A percentile compares a stretch with the other conserved stretches of the same genome.
Conservation (phyloP, 2,329 filamentous ascomycete genomes). For the Capronia americana region DNA sequence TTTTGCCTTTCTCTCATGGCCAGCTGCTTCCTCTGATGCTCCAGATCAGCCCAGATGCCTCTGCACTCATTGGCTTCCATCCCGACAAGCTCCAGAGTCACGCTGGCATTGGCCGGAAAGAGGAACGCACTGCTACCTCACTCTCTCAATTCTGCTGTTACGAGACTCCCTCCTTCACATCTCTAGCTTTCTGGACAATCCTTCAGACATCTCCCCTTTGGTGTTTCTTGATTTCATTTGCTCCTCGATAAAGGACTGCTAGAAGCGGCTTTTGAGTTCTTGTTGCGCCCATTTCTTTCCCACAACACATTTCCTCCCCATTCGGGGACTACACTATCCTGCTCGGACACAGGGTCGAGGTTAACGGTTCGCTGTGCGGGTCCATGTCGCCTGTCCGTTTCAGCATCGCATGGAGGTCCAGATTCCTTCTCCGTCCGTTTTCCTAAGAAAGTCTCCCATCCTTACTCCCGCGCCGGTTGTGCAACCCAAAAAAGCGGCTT, state of each 20-base stretch:
- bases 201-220: neutral
- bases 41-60: constrained; percentile 2
- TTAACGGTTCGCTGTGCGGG: constrained; percentile 6
- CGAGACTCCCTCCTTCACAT: constrained; percentile 13
- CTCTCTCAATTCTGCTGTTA: constrained; percentile 12
- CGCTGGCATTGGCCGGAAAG: neutral
- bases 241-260: neutral
- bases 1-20: neutral
- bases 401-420: constrained; percentile 61
- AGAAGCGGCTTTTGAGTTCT: neutral
- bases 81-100: constrained; percentile 11
- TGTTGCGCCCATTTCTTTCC: neutral
- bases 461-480: constrained; percentile 39
- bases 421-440: constrained; percentile 64
- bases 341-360: constrained; percentile 2
- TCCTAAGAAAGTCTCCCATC: constrained; percentile 54
- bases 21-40: constrained; percentile 5
- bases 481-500: constrained; percentile 38
- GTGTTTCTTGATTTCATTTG: neutral
- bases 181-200: constrained; percentile 10
- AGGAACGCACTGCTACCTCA: constrained; percentile 9
- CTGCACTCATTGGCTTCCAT: constrained; percentile 8
- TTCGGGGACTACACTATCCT: neutral
- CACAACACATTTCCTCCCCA: constrained; percentile 11
- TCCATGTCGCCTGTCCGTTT: constrained; percentile 30